These are phyloP conservation scores for Ophiocordyceps robertsii DNA, from an alignment of 2,329 filamentous ascomycete genomes.

Conservation along the genomic window DNA sequence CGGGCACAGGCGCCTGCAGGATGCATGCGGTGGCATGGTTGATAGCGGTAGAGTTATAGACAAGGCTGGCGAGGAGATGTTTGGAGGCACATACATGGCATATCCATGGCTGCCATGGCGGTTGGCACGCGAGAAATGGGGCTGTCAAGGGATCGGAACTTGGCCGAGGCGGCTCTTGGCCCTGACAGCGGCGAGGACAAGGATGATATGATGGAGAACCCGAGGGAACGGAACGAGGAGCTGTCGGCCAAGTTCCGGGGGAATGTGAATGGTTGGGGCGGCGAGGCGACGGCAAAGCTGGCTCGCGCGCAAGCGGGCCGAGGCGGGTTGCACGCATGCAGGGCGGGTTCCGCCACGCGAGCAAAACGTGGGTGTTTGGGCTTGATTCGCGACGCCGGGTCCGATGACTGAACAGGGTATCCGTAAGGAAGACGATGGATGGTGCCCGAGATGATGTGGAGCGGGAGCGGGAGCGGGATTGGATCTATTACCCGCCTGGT, in stretches of 20 bases:
- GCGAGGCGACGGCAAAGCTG: no score
- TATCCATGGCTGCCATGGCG: no score
- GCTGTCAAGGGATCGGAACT: neutral
- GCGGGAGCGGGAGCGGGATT: no score
- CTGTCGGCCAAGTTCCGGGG: neutral
- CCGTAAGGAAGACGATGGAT: no score
- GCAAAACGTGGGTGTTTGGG: neutral
- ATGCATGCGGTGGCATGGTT: neutral
- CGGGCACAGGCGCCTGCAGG: neutral
- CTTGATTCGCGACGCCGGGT: no score
- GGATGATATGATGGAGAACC: neutral
- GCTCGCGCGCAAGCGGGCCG: no score
- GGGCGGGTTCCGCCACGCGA: neutral
- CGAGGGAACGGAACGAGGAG: neutral
- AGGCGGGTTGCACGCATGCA: neutral
- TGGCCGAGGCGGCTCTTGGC: neutral
- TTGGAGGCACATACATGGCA: neutral
- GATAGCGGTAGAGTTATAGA: neutral
- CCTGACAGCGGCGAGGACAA: neutral
- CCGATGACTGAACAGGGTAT: no score
- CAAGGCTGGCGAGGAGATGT: neutral
- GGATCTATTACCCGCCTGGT: no score
- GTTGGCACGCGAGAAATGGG: neutral
- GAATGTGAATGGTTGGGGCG: neutral
- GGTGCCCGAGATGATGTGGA: no score